phyloP scores from a whole-genome alignment of 805 yeast genomes.

The Candida arabinofermentans region DNA sequence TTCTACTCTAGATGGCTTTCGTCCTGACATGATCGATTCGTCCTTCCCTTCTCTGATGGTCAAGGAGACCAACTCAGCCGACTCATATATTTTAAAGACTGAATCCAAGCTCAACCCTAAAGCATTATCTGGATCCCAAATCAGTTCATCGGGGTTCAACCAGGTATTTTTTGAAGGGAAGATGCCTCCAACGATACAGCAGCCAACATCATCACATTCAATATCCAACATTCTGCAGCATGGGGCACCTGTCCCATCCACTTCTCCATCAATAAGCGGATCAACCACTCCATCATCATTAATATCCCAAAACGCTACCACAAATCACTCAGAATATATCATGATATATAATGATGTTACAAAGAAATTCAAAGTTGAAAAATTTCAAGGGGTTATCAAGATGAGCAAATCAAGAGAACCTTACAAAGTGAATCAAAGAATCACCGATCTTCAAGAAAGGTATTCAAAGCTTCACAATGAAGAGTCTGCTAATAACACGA shows the following conservation, averaged over 20 bases:
- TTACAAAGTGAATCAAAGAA: conserved; percentile 12
- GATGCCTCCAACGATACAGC: conserved; percentile 9
- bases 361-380: conserved; percentile 25
- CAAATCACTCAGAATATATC: conserved; percentile 21
- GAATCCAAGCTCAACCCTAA: conserved; percentile 23
- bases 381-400: conserved; percentile 24
- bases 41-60: conserved; percentile 21
- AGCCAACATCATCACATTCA: conserved; percentile 1
- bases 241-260: neutral
- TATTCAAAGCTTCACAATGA: neutral
- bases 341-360: conserved; percentile 25
- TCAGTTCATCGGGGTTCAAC: conserved; percentile 4
- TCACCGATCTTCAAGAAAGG: conserved; percentile 5
- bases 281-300: neutral
- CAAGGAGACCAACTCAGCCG: conserved; percentile 12
- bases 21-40: conserved; percentile 31
- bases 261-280: neutral
- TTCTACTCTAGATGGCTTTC: conserved; percentile 26
- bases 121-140: conserved; percentile 12
- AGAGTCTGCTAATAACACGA: neutral
- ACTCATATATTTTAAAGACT: conserved; percentile 21
- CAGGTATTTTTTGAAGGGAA: conserved; percentile 30
- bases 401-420: conserved; percentile 32
- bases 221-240: conserved; percentile 3
- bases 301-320: neutral